Conservation (phyloP, 2,329 filamentous ascomycete species). For the Beauveria bassiana region DNA sequence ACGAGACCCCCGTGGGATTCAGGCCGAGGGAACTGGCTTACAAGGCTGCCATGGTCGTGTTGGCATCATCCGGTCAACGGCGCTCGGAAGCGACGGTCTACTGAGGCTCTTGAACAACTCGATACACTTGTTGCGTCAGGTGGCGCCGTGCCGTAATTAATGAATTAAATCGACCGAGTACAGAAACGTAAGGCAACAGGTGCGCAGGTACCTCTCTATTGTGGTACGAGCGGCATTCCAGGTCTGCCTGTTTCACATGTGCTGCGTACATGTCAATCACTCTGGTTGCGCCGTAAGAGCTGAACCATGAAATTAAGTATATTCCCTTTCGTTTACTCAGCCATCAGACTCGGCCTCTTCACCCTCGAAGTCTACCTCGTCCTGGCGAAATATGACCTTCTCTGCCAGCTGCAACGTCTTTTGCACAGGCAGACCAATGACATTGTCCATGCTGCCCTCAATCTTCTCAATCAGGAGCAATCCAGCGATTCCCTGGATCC, state of each 20-base stretch:
- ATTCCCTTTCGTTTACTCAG: conserved; percentile 1
- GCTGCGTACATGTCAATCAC: not conserved
- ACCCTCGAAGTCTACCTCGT: conserved; percentile 50
- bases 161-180: no score
- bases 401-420: conserved; percentile 75
- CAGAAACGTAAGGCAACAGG: not conserved
- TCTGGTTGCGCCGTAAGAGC: not conserved
- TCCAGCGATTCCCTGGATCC: conserved; percentile 80
- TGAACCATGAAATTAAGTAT: not conserved
- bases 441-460: conserved; percentile 87
- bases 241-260: not conserved
- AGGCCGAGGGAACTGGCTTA: not conserved
- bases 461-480: conserved; percentile 83
- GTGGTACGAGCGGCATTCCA: not conserved
- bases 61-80: not conserved
- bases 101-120: not conserved
- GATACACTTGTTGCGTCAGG: not conserved
- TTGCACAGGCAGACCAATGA: conserved; percentile 80
- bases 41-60: not conserved
- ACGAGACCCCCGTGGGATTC: not conserved
- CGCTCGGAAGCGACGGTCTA: not conserved
- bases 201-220: not conserved
- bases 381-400: conserved; percentile 71
- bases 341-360: conserved; percentile 37
- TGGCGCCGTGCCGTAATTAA: not conserved